These are phyloP conservation scores for Fusarium palustre DNA, from an alignment of 2,329 filamentous ascomycete genomes.

Conservation along the genomic window DNA sequence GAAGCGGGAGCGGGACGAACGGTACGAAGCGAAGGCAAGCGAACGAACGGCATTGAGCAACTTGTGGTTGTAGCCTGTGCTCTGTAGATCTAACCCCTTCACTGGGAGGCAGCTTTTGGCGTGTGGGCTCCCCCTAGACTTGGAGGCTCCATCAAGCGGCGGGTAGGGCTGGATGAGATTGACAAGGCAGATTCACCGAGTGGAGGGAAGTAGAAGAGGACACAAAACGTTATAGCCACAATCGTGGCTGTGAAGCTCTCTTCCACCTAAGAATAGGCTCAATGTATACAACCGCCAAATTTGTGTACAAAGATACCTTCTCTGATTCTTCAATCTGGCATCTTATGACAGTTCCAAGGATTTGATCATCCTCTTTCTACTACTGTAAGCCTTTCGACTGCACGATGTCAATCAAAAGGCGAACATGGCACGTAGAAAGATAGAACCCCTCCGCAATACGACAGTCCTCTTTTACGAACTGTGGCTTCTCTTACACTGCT, in stretches of 20 bases:
- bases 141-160: conserved; percentile 9
- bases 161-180: conserved; percentile 35
- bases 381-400: conserved; percentile 20
- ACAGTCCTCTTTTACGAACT: neutral
- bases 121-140: conserved; percentile 13
- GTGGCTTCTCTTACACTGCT: conserved; percentile 10
- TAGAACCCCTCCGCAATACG: conserved; percentile 3
- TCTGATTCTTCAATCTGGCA: neutral
- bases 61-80: conserved; percentile 13
- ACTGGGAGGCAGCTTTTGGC: conserved; percentile 20
- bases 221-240: conserved; percentile 20
- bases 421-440: neutral
- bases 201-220: neutral
- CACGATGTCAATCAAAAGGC: conserved; percentile 28
- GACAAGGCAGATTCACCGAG: conserved; percentile 26
- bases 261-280: conserved; percentile 15
- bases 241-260: conserved; percentile 31
- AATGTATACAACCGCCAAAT: conserved; percentile 18
- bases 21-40: conserved; percentile 41
- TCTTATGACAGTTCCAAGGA: conserved; percentile 2
- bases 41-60: conserved; percentile 14
- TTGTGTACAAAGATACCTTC: conserved; percentile 4
- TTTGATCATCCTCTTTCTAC: conserved; percentile 5
- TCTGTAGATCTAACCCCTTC: neutral
- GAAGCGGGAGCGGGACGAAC: conserved; percentile 45